These are phyloP conservation scores for Candida gorgasii DNA, from an alignment of 805 yeast genomes.

Conservation along the genomic window DNA sequence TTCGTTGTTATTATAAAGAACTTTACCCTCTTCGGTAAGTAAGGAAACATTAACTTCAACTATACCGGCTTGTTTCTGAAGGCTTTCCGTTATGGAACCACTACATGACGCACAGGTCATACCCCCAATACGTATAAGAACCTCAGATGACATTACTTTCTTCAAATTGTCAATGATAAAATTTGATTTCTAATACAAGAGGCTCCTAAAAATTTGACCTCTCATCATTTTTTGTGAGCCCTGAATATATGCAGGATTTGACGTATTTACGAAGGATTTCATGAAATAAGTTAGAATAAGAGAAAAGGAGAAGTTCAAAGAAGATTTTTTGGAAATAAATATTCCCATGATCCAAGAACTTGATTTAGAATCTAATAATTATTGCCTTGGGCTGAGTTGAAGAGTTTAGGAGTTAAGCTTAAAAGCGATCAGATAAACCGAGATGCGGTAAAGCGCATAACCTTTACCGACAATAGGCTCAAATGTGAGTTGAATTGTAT, in stretches of 20 bases:
- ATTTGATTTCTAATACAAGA: not conserved
- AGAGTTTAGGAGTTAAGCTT: not conserved
- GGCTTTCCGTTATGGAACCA: slow-evolving; percentile 58
- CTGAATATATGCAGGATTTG: not conserved
- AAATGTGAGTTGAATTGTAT: not conserved
- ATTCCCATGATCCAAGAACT: too few species aligned
- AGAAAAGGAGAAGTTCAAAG: too few species aligned
- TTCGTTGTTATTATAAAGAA: slow-evolving; percentile 42
- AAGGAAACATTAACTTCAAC: slow-evolving; percentile 60
- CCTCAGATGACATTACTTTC: slow-evolving; percentile 1
- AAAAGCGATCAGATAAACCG: slow-evolving; percentile 10
- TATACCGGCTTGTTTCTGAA: slow-evolving; percentile 53
- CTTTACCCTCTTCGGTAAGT: slow-evolving; percentile 67
- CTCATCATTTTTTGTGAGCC: not conserved
- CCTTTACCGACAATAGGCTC: not conserved
- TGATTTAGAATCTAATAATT: not conserved
- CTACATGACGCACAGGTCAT: slow-evolving; percentile 93
- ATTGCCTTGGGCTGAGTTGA: too few species aligned
- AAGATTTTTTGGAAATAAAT: too few species aligned
- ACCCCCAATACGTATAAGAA: slow-evolving; percentile 40
- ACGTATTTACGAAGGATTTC: too few species aligned
- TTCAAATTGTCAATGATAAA: not conserved
- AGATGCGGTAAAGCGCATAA: slow-evolving; percentile 7
- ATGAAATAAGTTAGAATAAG: too few species aligned
- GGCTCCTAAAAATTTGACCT: not conserved